phyloP scores from a whole-genome alignment of 768 basidiomycete species.

The Mycena vitilis region DNA sequence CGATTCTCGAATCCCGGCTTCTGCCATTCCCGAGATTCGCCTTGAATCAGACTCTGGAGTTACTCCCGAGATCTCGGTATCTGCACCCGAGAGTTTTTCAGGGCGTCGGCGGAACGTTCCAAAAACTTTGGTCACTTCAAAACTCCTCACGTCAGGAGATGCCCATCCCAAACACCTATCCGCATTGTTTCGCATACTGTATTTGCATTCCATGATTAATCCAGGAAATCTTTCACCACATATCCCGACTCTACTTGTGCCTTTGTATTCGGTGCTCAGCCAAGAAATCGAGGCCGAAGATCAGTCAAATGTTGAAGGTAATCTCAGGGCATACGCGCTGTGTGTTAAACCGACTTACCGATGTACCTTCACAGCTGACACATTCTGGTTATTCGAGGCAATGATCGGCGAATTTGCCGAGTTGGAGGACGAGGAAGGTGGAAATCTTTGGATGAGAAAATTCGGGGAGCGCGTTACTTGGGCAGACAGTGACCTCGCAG shows the following conservation, averaged over 20 bases:
- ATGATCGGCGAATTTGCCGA: slow-evolving; percentile 80
- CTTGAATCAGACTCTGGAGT: slow-evolving; percentile 43
- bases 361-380: slow-evolving; percentile 60
- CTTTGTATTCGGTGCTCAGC: slow-evolving; percentile 70
- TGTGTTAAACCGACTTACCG: not conserved
- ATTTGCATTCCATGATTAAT: slow-evolving; percentile 77
- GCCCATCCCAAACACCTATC: slow-evolving; percentile 72
- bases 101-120: slow-evolving; percentile 41
- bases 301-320: slow-evolving; percentile 67
- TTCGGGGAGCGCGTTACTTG: slow-evolving; percentile 69
- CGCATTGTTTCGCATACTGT: slow-evolving; percentile 75
- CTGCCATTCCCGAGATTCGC: slow-evolving; percentile 54
- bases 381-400: slow-evolving; percentile 85
- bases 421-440: slow-evolving; percentile 76
- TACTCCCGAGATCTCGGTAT: slow-evolving; percentile 55
- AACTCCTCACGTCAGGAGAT: slow-evolving; percentile 54
- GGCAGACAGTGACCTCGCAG: slow-evolving; percentile 73
- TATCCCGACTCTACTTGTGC: slow-evolving; percentile 75
- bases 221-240: slow-evolving; percentile 77
- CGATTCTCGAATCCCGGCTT: slow-evolving; percentile 36
- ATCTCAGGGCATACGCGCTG: not conserved
- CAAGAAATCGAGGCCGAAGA: slow-evolving; percentile 74
- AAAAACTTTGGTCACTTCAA: slow-evolving; percentile 61
- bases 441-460: slow-evolving; percentile 69
- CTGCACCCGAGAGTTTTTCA: slow-evolving; percentile 47